Evolutionary conservation across 2,329 filamentous ascomycete species (phyloP).

Genomic region (Fusarium burgessii): DNA sequence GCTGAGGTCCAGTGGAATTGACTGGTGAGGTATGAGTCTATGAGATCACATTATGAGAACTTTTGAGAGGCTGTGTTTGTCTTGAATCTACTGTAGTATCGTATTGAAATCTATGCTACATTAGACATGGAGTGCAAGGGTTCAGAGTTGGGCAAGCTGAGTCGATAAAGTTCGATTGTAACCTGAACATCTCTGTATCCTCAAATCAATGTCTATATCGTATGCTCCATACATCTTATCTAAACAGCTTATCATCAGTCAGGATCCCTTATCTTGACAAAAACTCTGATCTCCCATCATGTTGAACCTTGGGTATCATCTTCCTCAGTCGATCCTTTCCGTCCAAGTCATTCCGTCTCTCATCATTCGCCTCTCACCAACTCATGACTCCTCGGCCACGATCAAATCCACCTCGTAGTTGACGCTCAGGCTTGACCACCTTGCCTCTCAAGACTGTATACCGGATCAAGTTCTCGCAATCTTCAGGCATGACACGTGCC

Average conservation of each 20-base stretch:
- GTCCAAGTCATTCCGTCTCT: not conserved
- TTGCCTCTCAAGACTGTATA: conserved; percentile 95
- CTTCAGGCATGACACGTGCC: conserved; percentile 84
- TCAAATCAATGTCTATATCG: not conserved
- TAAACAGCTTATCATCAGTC: not conserved
- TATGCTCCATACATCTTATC: conserved; percentile 9
- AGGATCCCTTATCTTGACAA: not conserved
- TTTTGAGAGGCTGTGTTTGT: not conserved
- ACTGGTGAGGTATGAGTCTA: not conserved
- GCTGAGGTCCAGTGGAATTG: conserved; percentile 17
- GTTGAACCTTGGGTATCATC: conserved; percentile 10
- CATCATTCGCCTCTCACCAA: conserved; percentile 72
- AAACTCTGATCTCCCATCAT: conserved; percentile 3
- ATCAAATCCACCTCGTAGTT: conserved; percentile 93
- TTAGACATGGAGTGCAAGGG: not conserved
- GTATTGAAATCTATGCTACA: not conserved
- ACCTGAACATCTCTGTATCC: not conserved
- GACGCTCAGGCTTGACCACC: conserved; percentile 87
- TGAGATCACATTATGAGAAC: conserved; percentile 14
- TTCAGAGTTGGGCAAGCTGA: not conserved
- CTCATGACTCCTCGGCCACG: conserved; percentile 82
- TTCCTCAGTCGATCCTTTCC: not conserved
- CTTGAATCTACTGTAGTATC: no score
- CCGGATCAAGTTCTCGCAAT: conserved; percentile 91
- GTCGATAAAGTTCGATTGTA: not conserved